A percentile compares a stretch with the other conserved stretches of the same genome.
Evolutionary conservation across 192 early-diverging fungal genomes (phyloP).

Genomic region (Entrophospora sp.): DNA sequence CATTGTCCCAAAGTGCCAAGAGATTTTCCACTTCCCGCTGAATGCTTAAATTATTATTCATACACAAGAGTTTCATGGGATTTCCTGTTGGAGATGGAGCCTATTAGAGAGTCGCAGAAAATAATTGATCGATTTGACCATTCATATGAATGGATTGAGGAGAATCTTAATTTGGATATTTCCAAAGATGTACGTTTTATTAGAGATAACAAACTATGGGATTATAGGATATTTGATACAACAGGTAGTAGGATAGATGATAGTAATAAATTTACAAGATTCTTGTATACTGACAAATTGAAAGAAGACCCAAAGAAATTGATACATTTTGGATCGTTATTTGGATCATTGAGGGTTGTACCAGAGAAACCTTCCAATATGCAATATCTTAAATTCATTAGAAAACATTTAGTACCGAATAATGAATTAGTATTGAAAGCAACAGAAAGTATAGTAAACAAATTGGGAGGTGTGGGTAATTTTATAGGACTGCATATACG

Average conservation of each 20-base stretch:
- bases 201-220: conserved; percentile 38
- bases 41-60: conserved; percentile 47
- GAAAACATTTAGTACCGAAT: conserved; percentile 35
- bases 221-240: conserved; percentile 47
- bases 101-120: conserved; percentile 27
- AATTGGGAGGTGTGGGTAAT: conserved; percentile 36
- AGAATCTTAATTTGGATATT: conserved; percentile 29
- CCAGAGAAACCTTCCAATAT: conserved; percentile 35
- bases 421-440: conserved; percentile 34
- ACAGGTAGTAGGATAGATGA: background rate
- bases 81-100: conserved; percentile 43
- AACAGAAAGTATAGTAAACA: conserved; percentile 31
- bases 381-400: conserved; percentile 27
- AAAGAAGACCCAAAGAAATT: conserved; percentile 25
- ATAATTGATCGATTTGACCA: conserved; percentile 37
- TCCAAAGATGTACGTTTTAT: conserved; percentile 36
- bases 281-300: conserved; percentile 28
- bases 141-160: conserved; percentile 41
- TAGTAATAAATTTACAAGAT: conserved; percentile 1
- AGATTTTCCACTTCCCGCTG: conserved; percentile 35
- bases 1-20: conserved; percentile 34
- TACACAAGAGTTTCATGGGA: conserved; percentile 49
- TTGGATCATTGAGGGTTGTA: conserved; percentile 40
- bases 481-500: conserved; percentile 50
- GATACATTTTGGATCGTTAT: conserved; percentile 50